These are phyloP conservation scores for Botrytis porri DNA, from an alignment of 2,329 filamentous ascomycete genomes.

Conservation along the genomic window DNA sequence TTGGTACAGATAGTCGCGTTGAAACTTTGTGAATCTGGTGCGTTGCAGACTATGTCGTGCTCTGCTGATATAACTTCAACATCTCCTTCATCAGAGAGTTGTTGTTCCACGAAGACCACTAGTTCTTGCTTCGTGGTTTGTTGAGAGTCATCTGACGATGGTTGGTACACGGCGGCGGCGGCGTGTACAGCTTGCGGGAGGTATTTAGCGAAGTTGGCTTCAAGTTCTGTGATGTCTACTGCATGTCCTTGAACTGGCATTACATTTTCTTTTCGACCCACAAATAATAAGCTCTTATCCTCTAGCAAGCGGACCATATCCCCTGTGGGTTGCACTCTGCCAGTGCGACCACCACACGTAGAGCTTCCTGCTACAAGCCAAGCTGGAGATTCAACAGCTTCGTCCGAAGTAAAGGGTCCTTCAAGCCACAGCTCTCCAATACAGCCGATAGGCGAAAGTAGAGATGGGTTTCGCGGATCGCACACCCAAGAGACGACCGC, in stretches of 20 bases:
- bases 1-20: slow-evolving; percentile 28
- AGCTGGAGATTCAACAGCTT: slow-evolving; percentile 40
- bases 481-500: slow-evolving; percentile 39
- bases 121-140: slow-evolving; percentile 9
- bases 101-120: slow-evolving; percentile 5
- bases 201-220: slow-evolving; percentile 40
- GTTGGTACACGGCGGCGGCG: slow-evolving; percentile 30
- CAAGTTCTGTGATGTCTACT: slow-evolving; percentile 42
- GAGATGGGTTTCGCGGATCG: slow-evolving; percentile 36
- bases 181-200: slow-evolving; percentile 38
- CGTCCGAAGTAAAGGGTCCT: slow-evolving; percentile 51
- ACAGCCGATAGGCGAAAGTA: slow-evolving; percentile 44
- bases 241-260: slow-evolving; percentile 40
- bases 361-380: slow-evolving; percentile 45
- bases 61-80: neutral
- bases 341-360: slow-evolving; percentile 26
- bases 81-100: neutral
- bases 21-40: slow-evolving; percentile 22
- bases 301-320: slow-evolving; percentile 55
- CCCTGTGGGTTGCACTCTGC: slow-evolving; percentile 50
- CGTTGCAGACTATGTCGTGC: neutral
- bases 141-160: slow-evolving; percentile 9
- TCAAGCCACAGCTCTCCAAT: slow-evolving; percentile 44
- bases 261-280: slow-evolving; percentile 57
- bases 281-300: slow-evolving; percentile 51